Conservation (phyloP, 1,139 yeast genomes). For the Scheffersomyces titani region DNA sequence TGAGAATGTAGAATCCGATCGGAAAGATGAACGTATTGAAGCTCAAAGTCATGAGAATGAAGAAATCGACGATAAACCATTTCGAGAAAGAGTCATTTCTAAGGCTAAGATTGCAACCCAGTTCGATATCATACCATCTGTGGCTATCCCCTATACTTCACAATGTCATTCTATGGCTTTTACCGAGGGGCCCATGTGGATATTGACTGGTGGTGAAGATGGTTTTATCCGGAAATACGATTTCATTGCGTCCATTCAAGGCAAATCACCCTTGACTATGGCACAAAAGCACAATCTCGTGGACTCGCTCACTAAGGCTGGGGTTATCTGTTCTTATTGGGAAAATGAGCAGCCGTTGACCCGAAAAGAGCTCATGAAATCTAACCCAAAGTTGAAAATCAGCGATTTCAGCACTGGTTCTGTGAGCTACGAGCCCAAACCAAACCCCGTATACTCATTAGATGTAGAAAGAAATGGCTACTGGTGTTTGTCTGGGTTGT, state of each 20-base stretch:
- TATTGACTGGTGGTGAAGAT: constrained; percentile 95
- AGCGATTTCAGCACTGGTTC: constrained; percentile 45
- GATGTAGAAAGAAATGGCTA: constrained; percentile 81
- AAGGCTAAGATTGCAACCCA: constrained; percentile 49
- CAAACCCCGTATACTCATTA: constrained; percentile 85
- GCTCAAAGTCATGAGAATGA: constrained; percentile 8
- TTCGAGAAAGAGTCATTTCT: constrained; percentile 39
- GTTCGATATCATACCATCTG: constrained; percentile 65
- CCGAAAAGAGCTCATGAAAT: constrained; percentile 35
- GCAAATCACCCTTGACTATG: constrained; percentile 86
- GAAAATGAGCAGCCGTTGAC: constrained; percentile 88
- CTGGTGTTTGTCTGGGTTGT: constrained; percentile 84
- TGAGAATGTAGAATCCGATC: constrained; percentile 1
- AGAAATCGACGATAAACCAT: constrained; percentile 6
- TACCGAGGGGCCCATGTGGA: constrained; percentile 82
- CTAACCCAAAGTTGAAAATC: constrained; percentile 45
- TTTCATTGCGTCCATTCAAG: constrained; percentile 80
- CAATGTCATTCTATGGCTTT: constrained; percentile 77
- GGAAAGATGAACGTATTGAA: constrained; percentile 3
- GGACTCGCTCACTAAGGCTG: constrained; percentile 83
- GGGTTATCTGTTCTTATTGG: constrained; percentile 85
- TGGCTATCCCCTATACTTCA: constrained; percentile 70
- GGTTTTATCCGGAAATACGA: constrained; percentile 92
- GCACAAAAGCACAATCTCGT: constrained; percentile 89
- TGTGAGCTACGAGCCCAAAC: constrained; percentile 59